Base-by-base conservation (phyloP, 108 stramenopile genomes). In the Fistulifera pelliculosa region DNA sequence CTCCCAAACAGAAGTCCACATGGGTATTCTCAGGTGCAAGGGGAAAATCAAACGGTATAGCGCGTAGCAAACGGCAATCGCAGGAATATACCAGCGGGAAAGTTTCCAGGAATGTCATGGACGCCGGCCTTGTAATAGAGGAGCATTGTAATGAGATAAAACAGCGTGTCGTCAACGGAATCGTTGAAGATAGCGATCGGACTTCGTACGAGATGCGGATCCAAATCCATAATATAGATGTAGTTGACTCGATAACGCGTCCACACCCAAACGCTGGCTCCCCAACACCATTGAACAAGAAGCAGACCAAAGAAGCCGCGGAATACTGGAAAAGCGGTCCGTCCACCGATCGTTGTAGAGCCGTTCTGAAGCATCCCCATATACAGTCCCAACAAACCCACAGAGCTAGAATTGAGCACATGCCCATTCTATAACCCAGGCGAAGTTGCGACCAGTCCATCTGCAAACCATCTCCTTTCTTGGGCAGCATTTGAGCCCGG, bases 331-430 rank as follows among this genome's bases (percentile, higher is more conserved):
- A 92, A 95, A 27, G 90, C 94, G 8, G 83, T 56, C 43, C 83
- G 71, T 38, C 77, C 84, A 21, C 88, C 88, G 52, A 95, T 92
- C 1, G 86, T 85, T 8, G 73, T 59, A 22, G 76, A 38, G n/a
- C 75, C 79, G 11, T 79, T 54, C 15, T 51, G 48, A 38, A 83
- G 66, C 45, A 75, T 49, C 90, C 90, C 88, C 90, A 90, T 16
- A 92, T 60, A 54, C 85, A 93, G 62, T 96, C 94, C 94, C 94
- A 96, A 44, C 87, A 78, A 15, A 96, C 90, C 94, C 94, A 96
- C 27, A 95, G 23, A 12, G 74, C 81, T 16, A 96, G 63, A 15
- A 94, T 79, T 6, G 82, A 68, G 60, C 90, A 94, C 87, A 96
- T 93, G 23, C 95, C 95, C 61, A 93, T 56, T 25, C 93, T 80